Evolutionary conservation across 768 basidiomycete species (phyloP), one percentile per base, ranked within the genome.

Genomic region (Mycena polygramma): DNA sequence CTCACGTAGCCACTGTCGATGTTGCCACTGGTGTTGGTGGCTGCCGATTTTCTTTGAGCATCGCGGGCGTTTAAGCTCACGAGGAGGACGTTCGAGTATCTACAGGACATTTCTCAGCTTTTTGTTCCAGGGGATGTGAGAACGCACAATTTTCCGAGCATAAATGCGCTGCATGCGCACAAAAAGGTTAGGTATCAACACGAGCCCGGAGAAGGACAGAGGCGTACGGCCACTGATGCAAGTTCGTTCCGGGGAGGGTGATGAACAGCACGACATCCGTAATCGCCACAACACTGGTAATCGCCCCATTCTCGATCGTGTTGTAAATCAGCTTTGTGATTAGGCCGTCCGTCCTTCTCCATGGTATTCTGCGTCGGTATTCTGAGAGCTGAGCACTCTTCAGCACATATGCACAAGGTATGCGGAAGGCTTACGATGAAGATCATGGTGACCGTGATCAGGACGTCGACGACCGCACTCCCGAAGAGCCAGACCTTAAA

Each of bases 401-500:
- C 26, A 43, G 20, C 7, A 46, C 37, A 36, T 14, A 58, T 17
- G 13, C 11, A 22, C 9, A 35, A 5, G 13, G 15, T 2, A 7
- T 6, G 10, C 13, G 9, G 41, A 41, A 11, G 45, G 36, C 68
- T 20, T 45, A 66, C 41, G 45, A 60, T 61, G 49, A 63, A 13
- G 51, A 66, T 60, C 69, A 77, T 30, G 37, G 59, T 36, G 10
- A 41, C 2, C 0, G 65, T 53, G 4, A 71, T 66, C 1, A 71
- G 20, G 1, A 68, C 48, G 26, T 71, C 65, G 49, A 57, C 58
- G 9, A 62, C 66, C 10, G 70, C 70, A n/a, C 51, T 51, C 2
- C 65, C 62, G 58, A 70, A 62, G 49, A 75, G 30, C 75, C 76
- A 69, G 48, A 75, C 54, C 69, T 70, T 1, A 10, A 41, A 24